These are phyloP conservation scores for Ogataea ramenticola DNA, from an alignment of 805 yeast genomes.

Conservation along the genomic window DNA sequence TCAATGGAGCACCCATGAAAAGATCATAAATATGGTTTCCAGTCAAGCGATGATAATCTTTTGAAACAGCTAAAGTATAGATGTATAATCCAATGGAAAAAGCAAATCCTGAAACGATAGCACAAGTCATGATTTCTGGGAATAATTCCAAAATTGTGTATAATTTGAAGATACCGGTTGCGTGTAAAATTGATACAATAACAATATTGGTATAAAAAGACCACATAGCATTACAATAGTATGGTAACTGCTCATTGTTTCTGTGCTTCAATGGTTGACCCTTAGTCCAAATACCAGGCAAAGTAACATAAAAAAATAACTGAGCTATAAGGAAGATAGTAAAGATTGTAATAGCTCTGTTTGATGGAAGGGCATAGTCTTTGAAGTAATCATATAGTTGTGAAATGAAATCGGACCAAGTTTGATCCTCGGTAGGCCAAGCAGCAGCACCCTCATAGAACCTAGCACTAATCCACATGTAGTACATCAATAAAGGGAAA, in stretches of 20 bases:
- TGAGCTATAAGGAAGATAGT: conserved; percentile 64
- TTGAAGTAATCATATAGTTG: conserved; percentile 38
- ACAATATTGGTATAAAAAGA: conserved; percentile 66
- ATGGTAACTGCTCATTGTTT: conserved; percentile 75
- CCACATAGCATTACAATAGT: conserved; percentile 88
- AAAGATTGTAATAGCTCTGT: conserved; percentile 63
- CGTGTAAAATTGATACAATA: conserved; percentile 56
- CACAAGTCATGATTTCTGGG: conserved; percentile 90
- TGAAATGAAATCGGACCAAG: conserved; percentile 41
- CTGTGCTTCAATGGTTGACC: conserved; percentile 89
- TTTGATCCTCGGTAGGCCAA: conserved; percentile 51
- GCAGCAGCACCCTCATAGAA: conserved; percentile 74
- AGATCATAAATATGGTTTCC: conserved; percentile 87
- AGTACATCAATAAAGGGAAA: conserved; percentile 90
- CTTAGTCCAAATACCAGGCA: conserved; percentile 93
- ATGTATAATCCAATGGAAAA: conserved; percentile 67
- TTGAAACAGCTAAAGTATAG: conserved; percentile 54
- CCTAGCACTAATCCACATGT: conserved; percentile 88
- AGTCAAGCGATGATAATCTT: conserved; percentile 84
- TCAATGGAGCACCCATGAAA: conserved; percentile 96
- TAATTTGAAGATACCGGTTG: conserved; percentile 65
- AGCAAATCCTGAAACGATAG: conserved; percentile 70
- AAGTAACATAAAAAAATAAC: conserved; percentile 63
- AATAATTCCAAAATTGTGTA: conserved; percentile 72
- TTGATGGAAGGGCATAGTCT: conserved; percentile 52